These are phyloP conservation scores for Lyophyllum semitale DNA, from an alignment of 768 basidiomycete genomes.

Conservation along the genomic window DNA sequence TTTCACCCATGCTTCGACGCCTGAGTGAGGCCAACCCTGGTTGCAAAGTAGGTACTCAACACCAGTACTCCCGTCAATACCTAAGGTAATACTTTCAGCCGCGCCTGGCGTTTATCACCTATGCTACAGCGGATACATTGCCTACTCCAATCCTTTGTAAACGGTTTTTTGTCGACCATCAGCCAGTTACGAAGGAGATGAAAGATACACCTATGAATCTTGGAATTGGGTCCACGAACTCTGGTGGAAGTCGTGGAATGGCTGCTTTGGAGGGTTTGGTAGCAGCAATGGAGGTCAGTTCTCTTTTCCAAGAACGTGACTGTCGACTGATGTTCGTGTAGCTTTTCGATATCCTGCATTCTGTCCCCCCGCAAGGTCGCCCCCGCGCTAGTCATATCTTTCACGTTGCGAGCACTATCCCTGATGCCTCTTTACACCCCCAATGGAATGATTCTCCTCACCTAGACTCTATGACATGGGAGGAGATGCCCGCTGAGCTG, in stretches of 20 bases:
- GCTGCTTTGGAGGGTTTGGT: constrained; percentile 73
- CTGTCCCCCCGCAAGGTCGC: constrained; percentile 11
- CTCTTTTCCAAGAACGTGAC: not conserved
- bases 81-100: constrained; percentile 21
- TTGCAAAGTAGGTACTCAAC: constrained; percentile 33
- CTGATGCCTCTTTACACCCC: constrained; percentile 57
- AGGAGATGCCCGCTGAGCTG: constrained; percentile 58
- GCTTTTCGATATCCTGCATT: constrained; percentile 45
- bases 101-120: constrained; percentile 58
- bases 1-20: constrained; percentile 53
- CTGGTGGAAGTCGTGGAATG: constrained; percentile 54
- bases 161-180: constrained; percentile 54
- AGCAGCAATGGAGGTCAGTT: constrained; percentile 65
- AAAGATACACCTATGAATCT: constrained; percentile 45
- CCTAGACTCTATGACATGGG: constrained; percentile 60
- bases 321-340: constrained; percentile 12
- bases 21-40: constrained; percentile 43
- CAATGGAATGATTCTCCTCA: constrained; percentile 49
- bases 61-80: not conserved
- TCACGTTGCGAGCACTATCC: constrained; percentile 59
- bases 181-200: constrained; percentile 43
- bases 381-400: constrained; percentile 48
- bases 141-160: constrained; percentile 59
- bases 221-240: constrained; percentile 59
- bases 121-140: constrained; percentile 57